Evolutionary conservation across 371 early-diverging fungal genomes (phyloP).

Genomic region (Chytridium lagenaria): DNA sequence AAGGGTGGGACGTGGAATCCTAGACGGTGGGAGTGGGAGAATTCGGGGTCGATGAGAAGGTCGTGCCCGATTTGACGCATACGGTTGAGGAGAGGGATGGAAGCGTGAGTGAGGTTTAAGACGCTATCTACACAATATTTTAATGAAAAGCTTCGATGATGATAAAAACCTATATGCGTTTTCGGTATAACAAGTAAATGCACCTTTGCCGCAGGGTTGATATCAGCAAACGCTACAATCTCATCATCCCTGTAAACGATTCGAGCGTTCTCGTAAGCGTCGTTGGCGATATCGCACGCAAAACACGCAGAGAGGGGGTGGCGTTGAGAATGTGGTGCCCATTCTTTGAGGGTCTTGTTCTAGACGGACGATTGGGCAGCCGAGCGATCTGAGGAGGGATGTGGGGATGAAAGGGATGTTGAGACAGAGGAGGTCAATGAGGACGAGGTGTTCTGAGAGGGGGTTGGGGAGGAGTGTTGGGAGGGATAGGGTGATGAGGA

Average conservation of each 20-base stretch:
- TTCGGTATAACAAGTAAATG: constrained; percentile 66
- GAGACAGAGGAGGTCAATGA: constrained; percentile 31
- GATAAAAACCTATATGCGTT: constrained; percentile 50
- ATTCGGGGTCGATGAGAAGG: constrained; percentile 54
- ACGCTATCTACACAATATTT: constrained; percentile 20
- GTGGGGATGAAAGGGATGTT: constrained; percentile 25
- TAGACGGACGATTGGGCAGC: constrained; percentile 29
- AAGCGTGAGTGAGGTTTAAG: constrained; percentile 22
- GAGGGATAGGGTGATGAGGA: background rate
- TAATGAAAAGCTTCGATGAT: background rate
- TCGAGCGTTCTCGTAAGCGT: constrained; percentile 14
- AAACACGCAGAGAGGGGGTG: constrained; percentile 14
- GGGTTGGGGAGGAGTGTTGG: constrained; percentile 5
- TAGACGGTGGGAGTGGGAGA: constrained; percentile 28
- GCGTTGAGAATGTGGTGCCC: too few species aligned
- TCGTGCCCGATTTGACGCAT: constrained; percentile 53
- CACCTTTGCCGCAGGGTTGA: constrained; percentile 58
- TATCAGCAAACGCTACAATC: constrained; percentile 65
- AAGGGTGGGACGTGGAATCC: constrained; percentile 78
- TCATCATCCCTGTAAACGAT: constrained; percentile 60
- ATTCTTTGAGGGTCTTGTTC: background rate
- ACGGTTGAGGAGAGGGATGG: constrained; percentile 44
- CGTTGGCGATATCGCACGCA: constrained; percentile 34
- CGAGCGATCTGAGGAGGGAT: constrained; percentile 12
- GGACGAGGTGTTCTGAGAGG: constrained; percentile 20